Base-by-base conservation (phyloP, 108 stramenopile genomes). In the Cyclotella cryptica region DNA sequence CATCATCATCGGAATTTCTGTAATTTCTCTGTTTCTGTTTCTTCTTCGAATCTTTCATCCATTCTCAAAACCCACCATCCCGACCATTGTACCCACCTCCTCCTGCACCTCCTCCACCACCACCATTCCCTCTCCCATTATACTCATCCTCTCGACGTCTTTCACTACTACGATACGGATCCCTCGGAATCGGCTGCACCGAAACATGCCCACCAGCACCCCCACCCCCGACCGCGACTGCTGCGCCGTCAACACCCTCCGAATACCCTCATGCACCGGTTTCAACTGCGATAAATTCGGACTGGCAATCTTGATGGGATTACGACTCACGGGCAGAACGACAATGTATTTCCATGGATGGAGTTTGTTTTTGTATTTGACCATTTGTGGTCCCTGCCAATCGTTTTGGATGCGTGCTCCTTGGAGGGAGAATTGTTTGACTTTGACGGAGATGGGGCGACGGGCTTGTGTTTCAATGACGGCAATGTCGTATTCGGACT, bases 301-400 rank as follows among this genome's bases (percentile, higher is more conserved):
- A 27, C 84, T 85, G 11, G 93, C 93, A 76, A 96, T 96, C 85
- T 96, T 96, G 88, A 96, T 93, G 21, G 95, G 95, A 74, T 96
- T 93, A 8, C 92, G 84, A 27, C 88, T 80, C 3, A 93, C 89
- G 11, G 95, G 95, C 35, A 96, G 72, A 8, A 92, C 74, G 30
- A 93, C 92, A 80, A 96, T 90, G 76, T 92, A 96, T 71, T 93
- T 93, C 91, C 92, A 92, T 40, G 95, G 95, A 58, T 93, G 92
- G 35, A 93, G 83, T 73, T 93, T 92, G 80, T 93, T 93, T 88
- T 96, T 96, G 88, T 93, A 93, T 80, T 96, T 93, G 70, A 92
- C 93, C 90, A 93, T 96, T 83, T 93, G 95, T 0, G 95, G 95
- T 42, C 95, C 95, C 72, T 96, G 92, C 91, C 92, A 93, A 58